Evolutionary conservation across 176 grass and related monocot species (phyloP).

Genomic region (Secale cereale): DNA sequence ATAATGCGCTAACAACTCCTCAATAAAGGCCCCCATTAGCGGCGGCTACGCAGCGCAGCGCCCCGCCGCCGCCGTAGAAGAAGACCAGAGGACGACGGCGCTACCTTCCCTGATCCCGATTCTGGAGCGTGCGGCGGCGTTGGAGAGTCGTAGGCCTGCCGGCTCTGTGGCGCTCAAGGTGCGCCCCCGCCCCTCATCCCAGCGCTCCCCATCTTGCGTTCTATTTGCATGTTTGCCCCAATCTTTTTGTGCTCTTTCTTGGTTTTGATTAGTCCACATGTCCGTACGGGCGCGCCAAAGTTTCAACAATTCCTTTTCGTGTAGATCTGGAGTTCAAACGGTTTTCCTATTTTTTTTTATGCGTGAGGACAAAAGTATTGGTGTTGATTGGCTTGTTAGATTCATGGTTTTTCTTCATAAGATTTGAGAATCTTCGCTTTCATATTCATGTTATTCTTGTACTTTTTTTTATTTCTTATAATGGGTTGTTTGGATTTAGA

Average conservation of each 20-base stretch:
- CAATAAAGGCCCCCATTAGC: background rate
- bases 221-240: background rate
- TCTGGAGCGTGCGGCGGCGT: background rate
- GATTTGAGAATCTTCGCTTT: no score
- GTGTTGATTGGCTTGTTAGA: background rate
- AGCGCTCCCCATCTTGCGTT: no score
- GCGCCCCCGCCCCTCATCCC: background rate
- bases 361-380: background rate
- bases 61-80: background rate
- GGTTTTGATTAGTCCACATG: background rate
- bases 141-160: background rate
- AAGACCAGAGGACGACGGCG: background rate
- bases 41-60: background rate
- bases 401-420: no score
- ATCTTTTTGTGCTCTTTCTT: background rate
- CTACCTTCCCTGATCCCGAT: background rate
- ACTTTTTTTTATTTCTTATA: no score
- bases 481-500: no score
- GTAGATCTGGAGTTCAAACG: background rate
- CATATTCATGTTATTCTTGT: no score
- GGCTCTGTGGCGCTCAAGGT: background rate
- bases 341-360: background rate
- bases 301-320: background rate
- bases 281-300: background rate
- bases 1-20: background rate